Evolutionary conservation across 2,329 filamentous ascomycete genomes (phyloP).

Genomic region (Eurotiales sp.): DNA sequence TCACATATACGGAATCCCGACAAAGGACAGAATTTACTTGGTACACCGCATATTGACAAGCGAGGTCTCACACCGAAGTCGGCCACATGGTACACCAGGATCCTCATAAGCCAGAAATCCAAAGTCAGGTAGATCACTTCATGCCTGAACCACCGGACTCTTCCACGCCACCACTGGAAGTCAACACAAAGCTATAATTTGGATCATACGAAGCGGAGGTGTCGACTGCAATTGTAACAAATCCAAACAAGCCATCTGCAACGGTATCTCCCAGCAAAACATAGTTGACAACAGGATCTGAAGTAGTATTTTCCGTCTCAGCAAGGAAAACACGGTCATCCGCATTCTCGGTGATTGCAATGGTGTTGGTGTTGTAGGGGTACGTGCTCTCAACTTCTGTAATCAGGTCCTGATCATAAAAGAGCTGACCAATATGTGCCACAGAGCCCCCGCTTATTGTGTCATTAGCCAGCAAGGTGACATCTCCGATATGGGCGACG

Average conservation of each 20-base stretch:
- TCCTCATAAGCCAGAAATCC: no score
- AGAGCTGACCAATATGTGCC: constrained; percentile 50
- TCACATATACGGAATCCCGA: no score
- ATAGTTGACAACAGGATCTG: constrained; percentile 55
- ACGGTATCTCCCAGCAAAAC: constrained; percentile 50
- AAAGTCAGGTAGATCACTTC: no score
- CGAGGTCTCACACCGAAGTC: no score
- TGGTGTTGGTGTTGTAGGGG: no score
- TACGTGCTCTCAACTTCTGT: constrained; percentile 41
- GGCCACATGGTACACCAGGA: no score
- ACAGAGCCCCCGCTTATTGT: constrained; percentile 42
- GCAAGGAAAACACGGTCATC: constrained; percentile 43
- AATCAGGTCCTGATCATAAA: constrained; percentile 47
- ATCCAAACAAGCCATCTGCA: constrained; percentile 35
- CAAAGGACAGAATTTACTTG: no score
- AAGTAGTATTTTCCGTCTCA: constrained; percentile 43
- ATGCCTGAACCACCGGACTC: no score
- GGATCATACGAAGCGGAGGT: constrained; percentile 13
- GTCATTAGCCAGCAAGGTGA: constrained; percentile 40
- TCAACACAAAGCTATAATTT: constrained; percentile 13
- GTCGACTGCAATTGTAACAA: constrained; percentile 15
- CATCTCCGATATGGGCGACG: constrained; percentile 39
- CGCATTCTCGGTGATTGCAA: constrained; percentile 36
- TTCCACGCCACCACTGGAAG: constrained; percentile 15
- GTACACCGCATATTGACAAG: no score